Evolutionary conservation across 2,329 filamentous ascomycete genomes (phyloP).

Genomic region (Phyllosticta citrichinensis): DNA sequence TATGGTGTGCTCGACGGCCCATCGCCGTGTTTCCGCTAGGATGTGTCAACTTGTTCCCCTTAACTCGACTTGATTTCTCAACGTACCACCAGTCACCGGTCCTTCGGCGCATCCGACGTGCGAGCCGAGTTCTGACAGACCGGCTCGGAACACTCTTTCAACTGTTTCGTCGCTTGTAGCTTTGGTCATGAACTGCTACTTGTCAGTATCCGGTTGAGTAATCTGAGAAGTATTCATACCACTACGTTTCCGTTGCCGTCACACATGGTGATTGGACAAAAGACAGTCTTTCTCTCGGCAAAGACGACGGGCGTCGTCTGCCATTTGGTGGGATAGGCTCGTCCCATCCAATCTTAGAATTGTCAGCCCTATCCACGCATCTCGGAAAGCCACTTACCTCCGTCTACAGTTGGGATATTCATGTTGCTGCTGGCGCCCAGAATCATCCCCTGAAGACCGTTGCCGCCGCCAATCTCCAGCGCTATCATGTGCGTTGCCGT

Average conservation of each 20-base stretch:
- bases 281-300: constrained; percentile 28
- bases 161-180: constrained; percentile 29
- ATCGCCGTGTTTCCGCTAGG: constrained; percentile 22
- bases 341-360: constrained; percentile 36
- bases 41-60: background rate
- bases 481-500: constrained; percentile 18
- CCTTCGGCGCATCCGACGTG: constrained; percentile 27
- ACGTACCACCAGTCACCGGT: constrained; percentile 23
- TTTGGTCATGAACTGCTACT: constrained; percentile 23
- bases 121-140: constrained; percentile 27
- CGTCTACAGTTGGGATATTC: constrained; percentile 35
- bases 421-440: constrained; percentile 29
- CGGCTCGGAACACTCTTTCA: constrained; percentile 26
- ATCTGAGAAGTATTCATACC: background rate
- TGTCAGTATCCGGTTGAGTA: background rate
- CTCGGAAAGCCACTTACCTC: constrained; percentile 6
- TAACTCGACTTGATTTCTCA: background rate
- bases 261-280: constrained; percentile 28
- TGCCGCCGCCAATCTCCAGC: constrained; percentile 8
- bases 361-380: background rate
- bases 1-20: constrained; percentile 30
- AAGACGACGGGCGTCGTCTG: constrained; percentile 36
- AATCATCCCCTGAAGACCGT: constrained; percentile 25
- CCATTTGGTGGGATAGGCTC: constrained; percentile 38
- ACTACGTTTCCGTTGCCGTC: constrained; percentile 34